These are phyloP conservation scores for Pythium dissimile DNA, from an alignment of 352 stramenopile species.

Conservation along the genomic window DNA sequence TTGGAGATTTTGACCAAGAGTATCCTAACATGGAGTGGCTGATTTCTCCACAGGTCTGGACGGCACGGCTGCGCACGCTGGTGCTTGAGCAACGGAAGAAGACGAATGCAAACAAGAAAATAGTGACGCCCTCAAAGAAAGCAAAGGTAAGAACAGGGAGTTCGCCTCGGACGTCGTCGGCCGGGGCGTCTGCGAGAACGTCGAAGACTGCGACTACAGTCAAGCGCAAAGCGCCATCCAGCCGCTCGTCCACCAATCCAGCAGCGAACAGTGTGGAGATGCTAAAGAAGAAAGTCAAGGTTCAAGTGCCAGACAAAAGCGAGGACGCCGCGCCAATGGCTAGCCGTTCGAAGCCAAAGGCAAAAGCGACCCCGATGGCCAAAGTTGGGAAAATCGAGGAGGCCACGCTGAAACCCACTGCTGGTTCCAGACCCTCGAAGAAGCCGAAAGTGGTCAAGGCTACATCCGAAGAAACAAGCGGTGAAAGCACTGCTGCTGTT, in stretches of 20 bases:
- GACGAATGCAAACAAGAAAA: slow-evolving; percentile 2
- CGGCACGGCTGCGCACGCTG: slow-evolving; percentile 1
- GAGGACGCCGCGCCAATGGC: no score
- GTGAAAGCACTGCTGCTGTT: not conserved
- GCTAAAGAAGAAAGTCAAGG: slow-evolving; percentile 16
- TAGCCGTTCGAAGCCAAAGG: not conserved
- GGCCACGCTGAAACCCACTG: not conserved
- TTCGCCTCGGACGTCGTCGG: not conserved
- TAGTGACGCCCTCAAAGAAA: not conserved
- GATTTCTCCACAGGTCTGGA: not conserved
- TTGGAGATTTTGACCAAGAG: not conserved
- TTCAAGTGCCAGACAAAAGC: no score
- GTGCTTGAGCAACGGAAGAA: slow-evolving; percentile 2
- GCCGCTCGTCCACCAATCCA: not conserved
- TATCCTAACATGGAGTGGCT: not conserved
- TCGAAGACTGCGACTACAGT: not conserved
- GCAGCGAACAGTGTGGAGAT: slow-evolving; percentile 5
- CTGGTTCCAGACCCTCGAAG: slow-evolving; percentile 1
- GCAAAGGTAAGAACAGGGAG: not conserved
- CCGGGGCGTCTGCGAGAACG: not conserved
- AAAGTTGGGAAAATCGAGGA: not conserved
- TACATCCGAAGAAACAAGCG: not conserved
- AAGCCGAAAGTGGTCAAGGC: not conserved
- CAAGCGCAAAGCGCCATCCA: slow-evolving; percentile 10
- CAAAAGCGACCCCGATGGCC: not conserved